A percentile compares a stretch with the other conserved stretches of the same genome.
Conservation (phyloP, 2,329 filamentous ascomycete species). For the Hymenoscyphus infarciens region DNA sequence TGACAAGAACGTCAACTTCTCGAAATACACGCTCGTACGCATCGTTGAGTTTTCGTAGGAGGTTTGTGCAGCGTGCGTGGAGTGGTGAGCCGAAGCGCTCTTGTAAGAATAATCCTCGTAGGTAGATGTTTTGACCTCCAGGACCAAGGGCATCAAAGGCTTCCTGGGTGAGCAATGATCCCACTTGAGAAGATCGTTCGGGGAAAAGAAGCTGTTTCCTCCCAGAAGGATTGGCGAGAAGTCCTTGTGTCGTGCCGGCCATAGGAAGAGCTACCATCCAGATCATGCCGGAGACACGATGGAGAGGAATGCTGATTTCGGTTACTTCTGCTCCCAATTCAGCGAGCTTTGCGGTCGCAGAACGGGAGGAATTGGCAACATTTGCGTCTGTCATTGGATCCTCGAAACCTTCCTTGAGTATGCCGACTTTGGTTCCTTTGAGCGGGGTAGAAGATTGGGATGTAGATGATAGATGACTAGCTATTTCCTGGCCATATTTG, state of each 20-base stretch:
- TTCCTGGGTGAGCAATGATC: conserved; percentile 48
- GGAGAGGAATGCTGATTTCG: conserved; percentile 48
- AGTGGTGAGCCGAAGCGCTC: conserved; percentile 42
- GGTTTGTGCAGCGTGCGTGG: conserved; percentile 48
- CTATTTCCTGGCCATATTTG: conserved; percentile 26
- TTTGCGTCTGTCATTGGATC: conserved; percentile 41
- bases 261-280: conserved; percentile 50
- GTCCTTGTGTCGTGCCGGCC: conserved; percentile 40
- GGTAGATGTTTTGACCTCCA: conserved; percentile 52
- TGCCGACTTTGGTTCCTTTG: conserved; percentile 39
- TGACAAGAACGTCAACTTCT: conserved; percentile 44
- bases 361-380: conserved; percentile 35
- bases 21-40: conserved; percentile 43
- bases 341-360: conserved; percentile 41
- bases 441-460: conserved; percentile 18
- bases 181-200: conserved; percentile 21
- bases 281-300: conserved; percentile 45
- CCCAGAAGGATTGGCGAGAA: conserved; percentile 44
- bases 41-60: conserved; percentile 44
- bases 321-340: conserved; percentile 47
- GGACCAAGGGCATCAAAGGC: conserved; percentile 50
- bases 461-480: conserved; percentile 15
- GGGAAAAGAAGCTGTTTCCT: conserved; percentile 41
- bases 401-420: conserved; percentile 45
- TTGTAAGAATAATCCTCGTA: conserved; percentile 48